Evolutionary conservation across 164 flowering plant species (phyloP).

Genomic region (Litsea cubeba): DNA sequence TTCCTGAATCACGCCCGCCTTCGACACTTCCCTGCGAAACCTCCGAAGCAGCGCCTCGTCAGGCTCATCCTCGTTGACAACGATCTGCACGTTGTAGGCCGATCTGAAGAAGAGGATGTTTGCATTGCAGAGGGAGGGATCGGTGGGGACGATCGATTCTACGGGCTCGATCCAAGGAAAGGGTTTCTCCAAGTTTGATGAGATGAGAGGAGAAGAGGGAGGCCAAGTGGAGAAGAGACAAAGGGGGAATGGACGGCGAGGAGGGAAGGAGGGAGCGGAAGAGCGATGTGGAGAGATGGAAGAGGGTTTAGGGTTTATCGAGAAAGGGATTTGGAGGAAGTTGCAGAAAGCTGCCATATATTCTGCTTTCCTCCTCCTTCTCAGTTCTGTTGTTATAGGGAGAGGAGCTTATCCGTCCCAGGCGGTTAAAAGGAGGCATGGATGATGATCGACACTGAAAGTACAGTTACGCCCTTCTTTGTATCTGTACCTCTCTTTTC

Average conservation of each 20-base stretch:
- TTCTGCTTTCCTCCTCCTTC: neutral
- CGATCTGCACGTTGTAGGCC: conserved; percentile 61
- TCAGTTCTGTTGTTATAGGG: neutral
- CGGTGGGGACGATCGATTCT: neutral
- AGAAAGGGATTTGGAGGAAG: neutral
- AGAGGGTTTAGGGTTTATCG: neutral
- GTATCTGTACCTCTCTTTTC: too few relatives aligned
- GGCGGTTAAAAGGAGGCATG: neutral
- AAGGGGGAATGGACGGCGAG: neutral
- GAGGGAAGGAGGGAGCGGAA: neutral
- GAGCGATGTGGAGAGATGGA: neutral
- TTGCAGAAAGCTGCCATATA: neutral
- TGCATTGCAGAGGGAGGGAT: neutral
- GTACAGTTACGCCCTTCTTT: too few relatives aligned
- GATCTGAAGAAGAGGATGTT: neutral
- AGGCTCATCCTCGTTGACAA: conserved; percentile 62
- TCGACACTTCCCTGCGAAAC: conserved; percentile 63
- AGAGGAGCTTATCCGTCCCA: neutral
- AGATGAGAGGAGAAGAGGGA: neutral
- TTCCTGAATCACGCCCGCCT: conserved; percentile 68
- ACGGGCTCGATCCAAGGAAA: neutral
- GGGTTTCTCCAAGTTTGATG: neutral
- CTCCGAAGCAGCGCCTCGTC: conserved; percentile 59
- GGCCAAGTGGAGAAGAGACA: conserved; percentile 5
- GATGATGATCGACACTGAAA: too few relatives aligned